phyloP scores from a whole-genome alignment of 2,329 filamentous ascomycete species.

The Annulohypoxylon truncatum region DNA sequence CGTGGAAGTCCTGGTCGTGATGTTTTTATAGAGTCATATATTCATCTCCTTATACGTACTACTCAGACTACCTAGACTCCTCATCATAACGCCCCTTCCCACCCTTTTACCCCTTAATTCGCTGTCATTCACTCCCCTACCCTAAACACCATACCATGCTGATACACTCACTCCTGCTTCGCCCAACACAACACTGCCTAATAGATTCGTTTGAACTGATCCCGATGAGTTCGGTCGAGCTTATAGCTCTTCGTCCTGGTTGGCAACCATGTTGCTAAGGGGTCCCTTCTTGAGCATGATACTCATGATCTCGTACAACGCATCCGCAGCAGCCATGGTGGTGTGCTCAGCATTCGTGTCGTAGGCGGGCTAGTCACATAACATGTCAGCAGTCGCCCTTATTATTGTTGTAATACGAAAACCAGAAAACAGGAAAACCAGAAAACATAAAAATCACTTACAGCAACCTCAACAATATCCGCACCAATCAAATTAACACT shows the following conservation, averaged over 20 bases:
- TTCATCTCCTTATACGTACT: not conserved
- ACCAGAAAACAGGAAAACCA: not conserved
- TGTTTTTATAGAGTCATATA: not conserved
- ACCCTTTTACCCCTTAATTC: not conserved
- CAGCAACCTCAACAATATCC: conserved; percentile 79
- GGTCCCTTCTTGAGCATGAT: conserved; percentile 80
- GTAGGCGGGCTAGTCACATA: conserved; percentile 61
- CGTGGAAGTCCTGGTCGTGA: not conserved
- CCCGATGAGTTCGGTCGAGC: not conserved
- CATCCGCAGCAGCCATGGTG: conserved; percentile 68
- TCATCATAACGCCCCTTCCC: not conserved
- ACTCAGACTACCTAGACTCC: not conserved
- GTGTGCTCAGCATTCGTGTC: conserved; percentile 73
- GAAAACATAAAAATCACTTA: conserved; percentile 46
- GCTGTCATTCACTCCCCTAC: not conserved
- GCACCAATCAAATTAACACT: conserved; percentile 75
- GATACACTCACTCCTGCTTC: not conserved
- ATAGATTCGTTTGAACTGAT: conserved; percentile 14
- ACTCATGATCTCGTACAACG: conserved; percentile 76
- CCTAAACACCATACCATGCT: not conserved
- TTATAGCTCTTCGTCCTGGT: conserved; percentile 37
- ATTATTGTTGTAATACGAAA: not conserved
- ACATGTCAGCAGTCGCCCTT: not conserved
- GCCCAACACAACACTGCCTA: not conserved
- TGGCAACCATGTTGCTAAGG: conserved; percentile 54